Conservation (phyloP, 148 eudicot genomes). For the Rhododendron griersonianum region DNA sequence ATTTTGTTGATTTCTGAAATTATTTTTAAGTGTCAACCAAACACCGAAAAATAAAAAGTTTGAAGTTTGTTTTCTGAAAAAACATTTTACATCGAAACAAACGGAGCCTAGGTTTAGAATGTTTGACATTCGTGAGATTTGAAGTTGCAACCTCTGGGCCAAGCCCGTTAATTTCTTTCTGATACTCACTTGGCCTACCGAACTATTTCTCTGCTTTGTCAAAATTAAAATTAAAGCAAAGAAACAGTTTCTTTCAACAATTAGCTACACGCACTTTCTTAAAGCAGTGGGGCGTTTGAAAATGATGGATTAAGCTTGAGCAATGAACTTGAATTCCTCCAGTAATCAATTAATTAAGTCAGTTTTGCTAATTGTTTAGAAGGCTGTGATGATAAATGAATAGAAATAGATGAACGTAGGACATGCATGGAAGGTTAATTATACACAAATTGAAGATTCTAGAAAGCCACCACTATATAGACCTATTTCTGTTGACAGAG, state of each 20-base stretch:
- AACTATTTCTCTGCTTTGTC: background rate
- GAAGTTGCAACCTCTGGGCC: background rate
- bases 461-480: background rate
- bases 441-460: no score
- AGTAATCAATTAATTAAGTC: background rate
- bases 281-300: background rate
- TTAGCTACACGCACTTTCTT: background rate
- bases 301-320: constrained; percentile 10
- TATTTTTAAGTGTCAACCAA: no score
- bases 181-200: background rate
- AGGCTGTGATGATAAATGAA: background rate
- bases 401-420: background rate
- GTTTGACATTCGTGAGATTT: background rate
- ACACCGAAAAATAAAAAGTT: no score
- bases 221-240: background rate
- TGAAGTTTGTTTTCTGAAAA: no score
- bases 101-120: no score
- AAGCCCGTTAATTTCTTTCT: background rate
- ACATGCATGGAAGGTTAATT: background rate
- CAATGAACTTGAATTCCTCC: constrained; percentile 7
- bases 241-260: background rate
- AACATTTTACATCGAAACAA: no score
- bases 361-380: background rate
- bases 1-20: no score
- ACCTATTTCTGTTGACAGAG: background rate